A percentile compares a stretch with the other conserved stretches of the same genome.
phyloP scores from a whole-genome alignment of 2,329 filamentous ascomycete genomes.

The Talaromyces sp. region DNA sequence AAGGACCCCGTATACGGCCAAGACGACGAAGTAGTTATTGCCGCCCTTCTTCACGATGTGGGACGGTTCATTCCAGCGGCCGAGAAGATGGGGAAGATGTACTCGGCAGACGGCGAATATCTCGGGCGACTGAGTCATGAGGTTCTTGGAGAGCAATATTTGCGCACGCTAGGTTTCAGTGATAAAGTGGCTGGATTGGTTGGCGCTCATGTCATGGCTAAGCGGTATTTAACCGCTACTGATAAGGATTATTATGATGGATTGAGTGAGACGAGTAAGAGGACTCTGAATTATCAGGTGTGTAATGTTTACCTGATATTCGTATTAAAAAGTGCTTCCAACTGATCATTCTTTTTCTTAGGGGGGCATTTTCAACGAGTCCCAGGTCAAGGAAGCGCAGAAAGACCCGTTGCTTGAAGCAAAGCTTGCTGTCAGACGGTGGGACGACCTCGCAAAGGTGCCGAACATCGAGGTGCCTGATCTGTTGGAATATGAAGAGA shows the following conservation, averaged over 20 bases:
- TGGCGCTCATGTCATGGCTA: slow-evolving; percentile 32
- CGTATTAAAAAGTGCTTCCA: background rate
- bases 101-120: slow-evolving; percentile 26
- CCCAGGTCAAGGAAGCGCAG: slow-evolving; percentile 25
- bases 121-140: slow-evolving; percentile 30
- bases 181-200: slow-evolving; percentile 30
- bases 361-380: slow-evolving; percentile 26
- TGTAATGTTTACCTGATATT: background rate
- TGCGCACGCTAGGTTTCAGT: slow-evolving; percentile 29
- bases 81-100: slow-evolving; percentile 27
- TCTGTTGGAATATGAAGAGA: slow-evolving; percentile 26
- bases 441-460: slow-evolving; percentile 29
- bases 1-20: slow-evolving; percentile 21
- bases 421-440: slow-evolving; percentile 28
- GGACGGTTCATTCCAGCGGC: slow-evolving; percentile 32
- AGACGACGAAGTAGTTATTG: slow-evolving; percentile 30
- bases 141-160: slow-evolving; percentile 29
- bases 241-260: slow-evolving; percentile 29
- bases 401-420: slow-evolving; percentile 28
- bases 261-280: slow-evolving; percentile 30
- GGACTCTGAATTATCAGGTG: slow-evolving; percentile 29
- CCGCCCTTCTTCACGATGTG: slow-evolving; percentile 31
- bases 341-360: slow-evolving; percentile 7
- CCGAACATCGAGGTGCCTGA: slow-evolving; percentile 24
- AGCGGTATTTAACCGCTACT: slow-evolving; percentile 29